Conservation (phyloP, 305 asterid genomes). For the Fraxinus paxiana region DNA sequence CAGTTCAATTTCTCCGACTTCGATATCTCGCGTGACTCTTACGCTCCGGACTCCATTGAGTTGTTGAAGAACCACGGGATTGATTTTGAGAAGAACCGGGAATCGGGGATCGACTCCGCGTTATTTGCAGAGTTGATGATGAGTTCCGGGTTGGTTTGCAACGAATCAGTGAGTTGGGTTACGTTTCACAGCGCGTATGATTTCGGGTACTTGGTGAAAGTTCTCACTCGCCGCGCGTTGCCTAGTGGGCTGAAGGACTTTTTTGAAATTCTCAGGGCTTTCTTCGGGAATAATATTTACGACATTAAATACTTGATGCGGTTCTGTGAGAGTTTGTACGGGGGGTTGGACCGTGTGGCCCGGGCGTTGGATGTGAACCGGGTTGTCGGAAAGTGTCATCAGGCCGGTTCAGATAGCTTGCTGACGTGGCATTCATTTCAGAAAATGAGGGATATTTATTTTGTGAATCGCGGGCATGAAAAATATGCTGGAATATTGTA, state of each 20-base stretch:
- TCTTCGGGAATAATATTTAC: conserved; percentile 53
- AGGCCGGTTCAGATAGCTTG: background rate
- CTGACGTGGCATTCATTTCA: conserved; percentile 73
- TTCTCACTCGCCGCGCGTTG: conserved; percentile 54
- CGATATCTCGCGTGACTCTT: conserved; percentile 47
- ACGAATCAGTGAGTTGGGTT: conserved; percentile 58
- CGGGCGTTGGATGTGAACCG: conserved; percentile 46
- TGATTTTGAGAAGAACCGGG: conserved; percentile 50
- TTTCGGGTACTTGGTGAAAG: conserved; percentile 60
- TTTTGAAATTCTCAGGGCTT: conserved; percentile 33
- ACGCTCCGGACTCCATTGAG: conserved; percentile 62
- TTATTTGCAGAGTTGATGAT: conserved; percentile 59
- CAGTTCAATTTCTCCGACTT: conserved; percentile 70
- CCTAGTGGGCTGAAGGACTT: conserved; percentile 44
- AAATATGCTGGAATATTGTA: conserved; percentile 44
- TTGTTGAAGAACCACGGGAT: conserved; percentile 50
- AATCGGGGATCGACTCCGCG: conserved; percentile 46
- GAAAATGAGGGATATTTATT: conserved; percentile 50
- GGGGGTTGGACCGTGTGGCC: conserved; percentile 68
- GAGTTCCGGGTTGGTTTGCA: conserved; percentile 63
- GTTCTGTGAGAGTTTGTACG: conserved; percentile 47
- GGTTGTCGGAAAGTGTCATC: conserved; percentile 34
- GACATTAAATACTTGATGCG: conserved; percentile 60
- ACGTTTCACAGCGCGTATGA: conserved; percentile 81
- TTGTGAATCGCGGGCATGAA: conserved; percentile 39